Percentiles rank a stretch among this genome's conserved stretches.
These are phyloP conservation scores for Cystobasidium tubakii DNA, from an alignment of 768 basidiomycete species.

Conservation along the genomic window DNA sequence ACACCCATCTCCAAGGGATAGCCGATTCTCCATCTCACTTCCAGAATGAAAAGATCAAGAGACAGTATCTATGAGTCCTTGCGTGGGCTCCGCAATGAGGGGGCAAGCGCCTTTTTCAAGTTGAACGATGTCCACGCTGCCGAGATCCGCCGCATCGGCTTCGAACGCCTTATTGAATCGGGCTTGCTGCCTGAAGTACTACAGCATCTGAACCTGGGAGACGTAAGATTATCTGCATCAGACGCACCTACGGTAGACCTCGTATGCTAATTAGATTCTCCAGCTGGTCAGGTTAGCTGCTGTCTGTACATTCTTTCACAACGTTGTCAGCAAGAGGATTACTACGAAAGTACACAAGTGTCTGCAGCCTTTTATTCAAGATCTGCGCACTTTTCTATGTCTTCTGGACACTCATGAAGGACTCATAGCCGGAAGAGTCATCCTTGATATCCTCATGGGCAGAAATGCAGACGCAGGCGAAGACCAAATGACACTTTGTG, in stretches of 20 bases:
- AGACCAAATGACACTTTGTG: not conserved
- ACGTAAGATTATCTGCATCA: not conserved
- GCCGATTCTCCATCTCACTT: too few species aligned
- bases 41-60: not conserved
- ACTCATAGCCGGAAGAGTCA: not conserved
- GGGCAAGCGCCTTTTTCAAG: not conserved
- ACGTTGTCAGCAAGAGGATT: not conserved
- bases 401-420: not conserved
- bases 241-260: too few species aligned
- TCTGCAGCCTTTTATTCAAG: not conserved
- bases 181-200: not conserved
- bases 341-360: not conserved
- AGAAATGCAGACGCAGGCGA: not conserved
- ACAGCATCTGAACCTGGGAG: not conserved
- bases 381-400: not conserved
- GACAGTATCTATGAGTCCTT: not conserved
- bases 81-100: not conserved
- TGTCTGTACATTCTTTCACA: not conserved
- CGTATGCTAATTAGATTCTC: not conserved
- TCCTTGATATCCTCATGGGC: not conserved
- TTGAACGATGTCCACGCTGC: not conserved
- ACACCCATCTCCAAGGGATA: too few species aligned
- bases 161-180: not conserved
- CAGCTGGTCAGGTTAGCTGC: not conserved
- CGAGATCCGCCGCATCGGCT: not conserved